Evolutionary conservation across 371 early-diverging fungal species (phyloP), one percentile per base, ranked within the genome.

Genomic region (Actinomortierella wolfii): DNA sequence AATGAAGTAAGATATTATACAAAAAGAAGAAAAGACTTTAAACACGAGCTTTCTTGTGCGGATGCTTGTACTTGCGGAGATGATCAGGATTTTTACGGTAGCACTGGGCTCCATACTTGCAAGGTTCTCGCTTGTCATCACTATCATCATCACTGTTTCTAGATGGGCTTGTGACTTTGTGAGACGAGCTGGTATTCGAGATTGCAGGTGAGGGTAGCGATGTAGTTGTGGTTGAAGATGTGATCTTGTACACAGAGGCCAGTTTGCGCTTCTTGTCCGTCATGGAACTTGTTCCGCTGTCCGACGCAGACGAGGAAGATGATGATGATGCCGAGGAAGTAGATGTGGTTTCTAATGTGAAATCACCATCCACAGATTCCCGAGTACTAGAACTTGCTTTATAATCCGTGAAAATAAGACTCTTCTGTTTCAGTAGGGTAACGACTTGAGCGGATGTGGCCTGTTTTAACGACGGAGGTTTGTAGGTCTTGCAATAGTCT

Each of bases 81-180:
- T 70, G 71, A 46, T 70, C 71, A 0, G 65, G 71, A 46, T 70
- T 70, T 46, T 56, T 57, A 23, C 71, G 65, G 29, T 70, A 70
- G 43, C 71, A 70, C 44, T 21, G 59, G 23, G 65, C 54, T 7
- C 71, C 71, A 29, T 70, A 70, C 3, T 54, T 48, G 41, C 71
- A 70, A 2, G 59, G 56, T 13, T 61, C 57, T 18, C 47, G 54
- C 15, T 61, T 61, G 40, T 49, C 51, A n/a, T 46, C 21, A 26
- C 47, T 43, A 23, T 54, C 28, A 21, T 45, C 34, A 21, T 57
- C 44, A 13, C 13, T 44, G 8, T 42, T 54, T 5, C 20, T 24
- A 7, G 15, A 11, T 15, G 29, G 45, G 56, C 15, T 57, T 23
- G 57, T 25, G 40, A 29, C 28, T 39, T 24, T 46, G 29, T 34